These are phyloP conservation scores for Thuja plicata DNA, from an alignment of 83 land plant genomes.

Conservation along the genomic window DNA sequence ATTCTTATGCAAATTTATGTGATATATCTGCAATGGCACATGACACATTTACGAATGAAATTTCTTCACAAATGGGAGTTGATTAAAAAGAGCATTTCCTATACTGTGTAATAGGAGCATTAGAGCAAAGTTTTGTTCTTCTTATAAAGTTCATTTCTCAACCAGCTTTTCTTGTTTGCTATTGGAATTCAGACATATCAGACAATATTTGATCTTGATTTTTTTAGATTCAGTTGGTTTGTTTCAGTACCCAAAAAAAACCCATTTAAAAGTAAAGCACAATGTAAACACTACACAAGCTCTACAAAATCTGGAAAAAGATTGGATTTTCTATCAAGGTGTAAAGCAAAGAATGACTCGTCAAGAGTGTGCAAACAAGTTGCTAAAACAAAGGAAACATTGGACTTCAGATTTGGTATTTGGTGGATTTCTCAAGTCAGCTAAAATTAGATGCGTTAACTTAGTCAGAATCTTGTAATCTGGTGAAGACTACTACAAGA, in stretches of 20 bases:
- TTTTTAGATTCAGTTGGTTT: not conserved
- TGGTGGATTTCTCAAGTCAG: not conserved
- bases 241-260: not conserved
- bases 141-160: no score
- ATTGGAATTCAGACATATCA: no score
- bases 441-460: not conserved
- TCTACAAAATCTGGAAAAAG: not conserved
- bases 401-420: not conserved
- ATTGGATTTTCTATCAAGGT: not conserved
- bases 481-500: not conserved
- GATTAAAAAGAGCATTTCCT: not conserved
- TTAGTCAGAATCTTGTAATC: not conserved
- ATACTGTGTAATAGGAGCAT: no score
- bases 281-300: not conserved
- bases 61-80: not conserved
- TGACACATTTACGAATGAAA: not conserved
- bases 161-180: no score
- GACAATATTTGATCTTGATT: no score
- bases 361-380: not conserved
- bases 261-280: not conserved
- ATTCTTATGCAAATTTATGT: not conserved
- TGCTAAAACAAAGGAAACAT: not conserved
- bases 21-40: not conserved
- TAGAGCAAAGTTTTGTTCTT: no score
- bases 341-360: not conserved